A percentile compares a stretch with the other conserved stretches of the same genome.
Evolutionary conservation across 2,329 filamentous ascomycete genomes (phyloP).

Genomic region (Neofusicoccum laricinum): DNA sequence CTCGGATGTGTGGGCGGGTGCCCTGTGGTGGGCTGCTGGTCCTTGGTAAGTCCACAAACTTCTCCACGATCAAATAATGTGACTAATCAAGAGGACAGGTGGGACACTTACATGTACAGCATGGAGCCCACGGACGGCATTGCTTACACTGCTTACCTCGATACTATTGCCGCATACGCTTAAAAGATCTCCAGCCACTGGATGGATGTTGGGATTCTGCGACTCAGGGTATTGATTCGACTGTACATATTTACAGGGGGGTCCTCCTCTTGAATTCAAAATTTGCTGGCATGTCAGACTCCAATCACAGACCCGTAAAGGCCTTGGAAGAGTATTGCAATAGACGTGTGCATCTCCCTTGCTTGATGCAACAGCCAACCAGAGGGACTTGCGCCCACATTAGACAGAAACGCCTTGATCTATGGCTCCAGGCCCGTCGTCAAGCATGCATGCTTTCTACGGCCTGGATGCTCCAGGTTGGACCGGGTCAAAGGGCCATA

Average conservation of each 20-base stretch:
- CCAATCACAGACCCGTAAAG: no score
- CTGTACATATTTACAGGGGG: neutral
- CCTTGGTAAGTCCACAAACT: constrained; percentile 37
- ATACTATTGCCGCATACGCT: neutral
- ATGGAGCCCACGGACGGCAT: constrained; percentile 45
- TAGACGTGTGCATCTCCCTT: no score
- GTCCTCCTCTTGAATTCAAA: neutral
- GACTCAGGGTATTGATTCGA: neutral
- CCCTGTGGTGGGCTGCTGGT: constrained; percentile 50
- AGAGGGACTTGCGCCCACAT: no score
- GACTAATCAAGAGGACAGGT: neutral
- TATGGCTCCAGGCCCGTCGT: no score
- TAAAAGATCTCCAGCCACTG: neutral
- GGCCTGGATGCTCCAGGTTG: no score
- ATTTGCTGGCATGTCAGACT: no score
- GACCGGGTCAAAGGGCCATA: no score
- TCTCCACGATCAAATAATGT: neutral
- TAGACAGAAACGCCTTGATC: no score
- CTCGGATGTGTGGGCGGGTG: constrained; percentile 49
- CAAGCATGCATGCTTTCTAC: no score
- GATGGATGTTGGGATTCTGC: neutral
- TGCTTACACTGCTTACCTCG: constrained; percentile 29
- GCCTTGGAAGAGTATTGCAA: no score
- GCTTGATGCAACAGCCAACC: no score
- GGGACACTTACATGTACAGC: constrained; percentile 40